phyloP scores from a whole-genome alignment of 2,329 filamentous ascomycete species.

The Pseudogymnoascus destructans region DNA sequence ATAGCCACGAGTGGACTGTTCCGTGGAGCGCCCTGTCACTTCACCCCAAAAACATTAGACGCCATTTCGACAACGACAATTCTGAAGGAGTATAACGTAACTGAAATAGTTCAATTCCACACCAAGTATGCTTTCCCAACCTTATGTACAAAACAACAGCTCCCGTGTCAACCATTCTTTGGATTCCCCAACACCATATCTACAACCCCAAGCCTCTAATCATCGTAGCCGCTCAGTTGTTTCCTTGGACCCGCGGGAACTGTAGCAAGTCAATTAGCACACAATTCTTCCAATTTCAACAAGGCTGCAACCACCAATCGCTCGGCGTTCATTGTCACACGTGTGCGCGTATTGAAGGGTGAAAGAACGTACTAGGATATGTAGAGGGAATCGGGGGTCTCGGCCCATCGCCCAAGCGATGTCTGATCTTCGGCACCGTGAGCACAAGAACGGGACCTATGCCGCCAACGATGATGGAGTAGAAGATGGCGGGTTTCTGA shows the following conservation, averaged over 20 bases:
- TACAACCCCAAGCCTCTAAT: conserved; percentile 23
- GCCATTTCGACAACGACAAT: background rate
- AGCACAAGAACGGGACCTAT: conserved; percentile 59
- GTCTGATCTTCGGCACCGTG: conserved; percentile 60
- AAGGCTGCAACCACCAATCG: background rate
- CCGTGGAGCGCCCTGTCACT: background rate
- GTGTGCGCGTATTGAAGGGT: background rate
- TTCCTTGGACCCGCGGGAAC: conserved; percentile 48
- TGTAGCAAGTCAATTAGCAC: conserved; percentile 25
- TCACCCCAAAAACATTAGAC: background rate
- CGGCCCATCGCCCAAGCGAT: conserved; percentile 59
- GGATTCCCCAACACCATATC: conserved; percentile 1
- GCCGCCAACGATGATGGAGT: conserved; percentile 61
- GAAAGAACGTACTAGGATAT: conserved; percentile 72
- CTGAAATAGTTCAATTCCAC: conserved; percentile 8
- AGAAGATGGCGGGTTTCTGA: conserved; percentile 86
- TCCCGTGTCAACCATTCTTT: conserved; percentile 9
- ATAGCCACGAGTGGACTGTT: background rate
- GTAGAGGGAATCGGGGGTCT: conserved; percentile 67
- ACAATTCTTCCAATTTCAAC: background rate
- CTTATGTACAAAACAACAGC: conserved; percentile 6
- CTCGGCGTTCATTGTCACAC: conserved; percentile 10
- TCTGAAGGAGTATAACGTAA: background rate
- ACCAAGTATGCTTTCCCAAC: conserved; percentile 7
- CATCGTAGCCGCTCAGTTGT: conserved; percentile 46